These are phyloP conservation scores for Fusarium siculi DNA, from an alignment of 2,329 filamentous ascomycete genomes.

Conservation along the genomic window DNA sequence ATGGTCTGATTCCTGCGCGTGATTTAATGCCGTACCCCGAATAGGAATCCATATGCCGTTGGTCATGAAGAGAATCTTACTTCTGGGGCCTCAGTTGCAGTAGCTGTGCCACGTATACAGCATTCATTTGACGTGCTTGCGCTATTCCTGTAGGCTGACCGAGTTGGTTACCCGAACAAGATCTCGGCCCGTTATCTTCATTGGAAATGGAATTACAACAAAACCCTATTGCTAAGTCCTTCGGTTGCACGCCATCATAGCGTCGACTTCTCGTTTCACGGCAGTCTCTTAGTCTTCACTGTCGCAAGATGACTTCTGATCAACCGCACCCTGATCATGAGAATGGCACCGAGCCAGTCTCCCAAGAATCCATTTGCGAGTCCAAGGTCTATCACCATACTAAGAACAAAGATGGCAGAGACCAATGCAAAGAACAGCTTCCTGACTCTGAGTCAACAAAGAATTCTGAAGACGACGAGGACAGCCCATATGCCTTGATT, in stretches of 20 bases:
- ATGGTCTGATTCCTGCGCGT: background rate
- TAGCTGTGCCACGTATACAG: background rate
- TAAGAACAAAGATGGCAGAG: background rate
- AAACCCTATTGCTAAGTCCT: background rate
- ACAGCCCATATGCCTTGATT: background rate
- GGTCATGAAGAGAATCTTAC: background rate
- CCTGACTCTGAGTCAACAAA: background rate
- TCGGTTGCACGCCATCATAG: fast-evolving
- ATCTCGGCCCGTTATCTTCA: background rate
- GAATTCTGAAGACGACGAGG: background rate
- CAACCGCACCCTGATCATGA: too few species aligned
- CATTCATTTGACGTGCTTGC: background rate
- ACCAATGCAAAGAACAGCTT: background rate
- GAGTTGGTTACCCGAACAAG: background rate
- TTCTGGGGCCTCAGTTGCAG: background rate
- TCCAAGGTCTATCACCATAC: background rate
- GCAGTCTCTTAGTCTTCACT: background rate
- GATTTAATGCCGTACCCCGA: background rate
- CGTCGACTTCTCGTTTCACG: fast-evolving
- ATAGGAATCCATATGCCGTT: background rate
- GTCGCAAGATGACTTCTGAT: background rate
- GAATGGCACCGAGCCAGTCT: background rate
- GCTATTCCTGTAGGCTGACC: background rate
- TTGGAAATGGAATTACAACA: background rate
- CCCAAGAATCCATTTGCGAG: background rate